Evolutionary conservation across 129 eudicot species (phyloP).

Genomic region (sunflower (Helianthus annuus)): HanXRQr2.0-SUNRISE NC_035446.2:162914327-162914826

Average conservation of each 20-base stretch:
- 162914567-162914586: neutral
- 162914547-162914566: neutral
- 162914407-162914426: slow-evolving; percentile 33
- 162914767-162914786: slow-evolving; percentile 2
- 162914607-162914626: slow-evolving; percentile 7
- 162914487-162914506: slow-evolving; percentile 15
- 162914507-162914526: neutral
- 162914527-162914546: neutral
- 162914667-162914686: neutral
- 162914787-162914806: neutral
- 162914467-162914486: neutral
- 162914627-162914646: slow-evolving; percentile 10
- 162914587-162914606: slow-evolving; percentile 19
- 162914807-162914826: neutral
- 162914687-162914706: slow-evolving; percentile 6
- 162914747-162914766: neutral
- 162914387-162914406: slow-evolving; percentile 21
- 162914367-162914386: slow-evolving; percentile 17
- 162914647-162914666: slow-evolving; percentile 16
- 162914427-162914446: slow-evolving; percentile 6
- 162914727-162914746: slow-evolving; percentile 4
- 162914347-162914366: neutral
- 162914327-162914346: slow-evolving; percentile 27
- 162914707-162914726: slow-evolving; percentile 11
- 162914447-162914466: neutral